Conservation (phyloP, 2,329 filamentous ascomycete species). For the Bipolaris gigantea region DNA sequence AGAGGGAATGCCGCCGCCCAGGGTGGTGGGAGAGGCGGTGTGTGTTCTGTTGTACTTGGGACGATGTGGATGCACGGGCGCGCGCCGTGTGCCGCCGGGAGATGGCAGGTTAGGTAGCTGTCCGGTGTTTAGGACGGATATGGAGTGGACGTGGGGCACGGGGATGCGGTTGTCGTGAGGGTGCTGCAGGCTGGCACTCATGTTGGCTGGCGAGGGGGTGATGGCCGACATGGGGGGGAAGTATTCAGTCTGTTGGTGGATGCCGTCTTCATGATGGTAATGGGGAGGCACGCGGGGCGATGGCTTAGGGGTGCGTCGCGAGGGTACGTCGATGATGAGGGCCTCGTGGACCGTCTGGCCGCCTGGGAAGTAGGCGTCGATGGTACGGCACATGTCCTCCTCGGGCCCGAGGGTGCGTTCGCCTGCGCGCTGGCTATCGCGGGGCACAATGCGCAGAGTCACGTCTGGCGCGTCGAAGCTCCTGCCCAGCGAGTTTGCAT, state of each 20-base stretch:
- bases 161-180: slow-evolving; percentile 41
- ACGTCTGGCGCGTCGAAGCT: slow-evolving; percentile 91
- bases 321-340: slow-evolving; percentile 83
- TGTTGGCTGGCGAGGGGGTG: slow-evolving; percentile 46
- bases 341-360: slow-evolving; percentile 89
- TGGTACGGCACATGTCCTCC: slow-evolving; percentile 74
- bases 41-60: slow-evolving; percentile 70
- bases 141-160: slow-evolving; percentile 58
- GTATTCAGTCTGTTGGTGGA: slow-evolving; percentile 76
- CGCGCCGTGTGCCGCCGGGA: slow-evolving; percentile 68
- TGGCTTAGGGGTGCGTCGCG: slow-evolving; percentile 73
- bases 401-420: slow-evolving; percentile 82
- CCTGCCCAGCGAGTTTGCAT: slow-evolving; percentile 86
- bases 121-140: slow-evolving; percentile 78
- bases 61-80: slow-evolving; percentile 48
- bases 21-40: slow-evolving; percentile 77
- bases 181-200: slow-evolving; percentile 40
- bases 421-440: slow-evolving; percentile 57
- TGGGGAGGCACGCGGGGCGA: slow-evolving; percentile 65
- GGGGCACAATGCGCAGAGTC: slow-evolving; percentile 72
- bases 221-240: slow-evolving; percentile 68
- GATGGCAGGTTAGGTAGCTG: slow-evolving; percentile 81
- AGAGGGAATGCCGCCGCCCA: slow-evolving; percentile 46
- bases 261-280: slow-evolving; percentile 62
- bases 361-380: slow-evolving; percentile 82